These are phyloP conservation scores for Nematocida ironsii DNA, from an alignment of 371 early-diverging fungal genomes.

Conservation along the genomic window DNA sequence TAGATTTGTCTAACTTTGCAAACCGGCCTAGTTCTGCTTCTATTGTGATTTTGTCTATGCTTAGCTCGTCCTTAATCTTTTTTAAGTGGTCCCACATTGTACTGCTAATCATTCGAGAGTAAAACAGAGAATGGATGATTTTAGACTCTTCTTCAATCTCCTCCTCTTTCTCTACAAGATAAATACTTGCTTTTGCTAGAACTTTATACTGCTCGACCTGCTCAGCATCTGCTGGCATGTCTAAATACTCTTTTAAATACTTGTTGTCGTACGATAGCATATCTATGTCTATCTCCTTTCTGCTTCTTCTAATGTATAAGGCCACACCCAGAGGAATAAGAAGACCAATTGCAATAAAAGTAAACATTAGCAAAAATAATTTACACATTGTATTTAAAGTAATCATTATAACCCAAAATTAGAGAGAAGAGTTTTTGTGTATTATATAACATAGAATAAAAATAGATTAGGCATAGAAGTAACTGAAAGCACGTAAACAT, in stretches of 20 bases:
- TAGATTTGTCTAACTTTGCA: slow-evolving; percentile 34
- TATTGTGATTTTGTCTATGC: slow-evolving; percentile 39
- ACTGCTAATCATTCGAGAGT: slow-evolving; percentile 43
- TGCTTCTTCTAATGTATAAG: slow-evolving; percentile 34
- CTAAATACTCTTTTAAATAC: slow-evolving; percentile 49
- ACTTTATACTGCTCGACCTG: slow-evolving; percentile 34
- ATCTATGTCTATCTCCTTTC: neutral
- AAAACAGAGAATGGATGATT: slow-evolving; percentile 31
- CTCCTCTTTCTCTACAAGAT: slow-evolving; percentile 41
- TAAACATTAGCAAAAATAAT: slow-evolving; percentile 47
- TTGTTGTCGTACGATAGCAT: slow-evolving; percentile 28
- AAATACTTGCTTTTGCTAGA: slow-evolving; percentile 22
- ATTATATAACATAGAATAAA: neutral
- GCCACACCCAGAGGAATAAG: slow-evolving; percentile 22
- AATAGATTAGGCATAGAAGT: neutral
- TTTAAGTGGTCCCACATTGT: slow-evolving; percentile 38
- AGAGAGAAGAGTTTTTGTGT: neutral
- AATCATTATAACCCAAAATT: neutral
- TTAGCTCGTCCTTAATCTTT: slow-evolving; percentile 38
- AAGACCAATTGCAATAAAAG: slow-evolving; percentile 38
- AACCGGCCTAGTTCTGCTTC: slow-evolving; percentile 51
- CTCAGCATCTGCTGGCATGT: neutral
- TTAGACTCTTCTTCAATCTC: slow-evolving; percentile 40
- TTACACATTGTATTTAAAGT: slow-evolving; percentile 1
- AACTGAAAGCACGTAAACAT: neutral